Base-by-base conservation (phyloP, 169 alveolate genomes). In the Cryptosporidium ryanae region DNA sequence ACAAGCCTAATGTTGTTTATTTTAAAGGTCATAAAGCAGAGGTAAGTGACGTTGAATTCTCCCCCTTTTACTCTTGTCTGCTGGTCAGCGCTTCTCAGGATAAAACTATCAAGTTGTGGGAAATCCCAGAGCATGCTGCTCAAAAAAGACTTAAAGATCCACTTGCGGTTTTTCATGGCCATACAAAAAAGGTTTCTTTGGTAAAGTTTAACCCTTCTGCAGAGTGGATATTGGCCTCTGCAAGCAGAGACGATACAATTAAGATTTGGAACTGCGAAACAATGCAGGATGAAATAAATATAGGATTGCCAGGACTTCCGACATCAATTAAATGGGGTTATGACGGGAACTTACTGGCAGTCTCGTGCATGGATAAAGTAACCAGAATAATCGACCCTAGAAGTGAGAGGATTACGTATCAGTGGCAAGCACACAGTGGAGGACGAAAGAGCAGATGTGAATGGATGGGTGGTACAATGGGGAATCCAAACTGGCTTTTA, bases 211-310 rank as follows among this genome's bases (percentile, higher is more conserved):
- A 94, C 84, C 95, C 95, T 1, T 76, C 87, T 21, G 82, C 87
- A 29, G 94, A 93, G 54, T 84, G 91, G 81, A 68, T 92, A 17
- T 68, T 94, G 1, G 97, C 96, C 10, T 90, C 97, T 25, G 92
- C 95, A 4, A 89, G 95, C 43, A 95, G 95, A 82, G 98, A 96
- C 70, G 95, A 94, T 17, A 90, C 96, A n/a, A 92, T 95, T 27
- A 93, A 93, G 81, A 81, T 96, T 25, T 96, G 98, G 97, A 97
- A 94, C 70, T 91, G 92, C 25, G 96, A 94, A 63, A 71, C 93
- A 8, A 65, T 61, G 31, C 87, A 76, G 2, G 87, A 76, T 46
- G 87, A 76, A 25, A 76, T 76, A 21, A 76, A 76, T 61, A 76
- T 76, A 27, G 87, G 87, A 38, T 23, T 76, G 1, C 87, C 87